Evolutionary conservation across 495 filamentous ascomycete species (phyloP), one percentile per base, ranked within the genome.

Genomic region (Xylaria acuta): DNA sequence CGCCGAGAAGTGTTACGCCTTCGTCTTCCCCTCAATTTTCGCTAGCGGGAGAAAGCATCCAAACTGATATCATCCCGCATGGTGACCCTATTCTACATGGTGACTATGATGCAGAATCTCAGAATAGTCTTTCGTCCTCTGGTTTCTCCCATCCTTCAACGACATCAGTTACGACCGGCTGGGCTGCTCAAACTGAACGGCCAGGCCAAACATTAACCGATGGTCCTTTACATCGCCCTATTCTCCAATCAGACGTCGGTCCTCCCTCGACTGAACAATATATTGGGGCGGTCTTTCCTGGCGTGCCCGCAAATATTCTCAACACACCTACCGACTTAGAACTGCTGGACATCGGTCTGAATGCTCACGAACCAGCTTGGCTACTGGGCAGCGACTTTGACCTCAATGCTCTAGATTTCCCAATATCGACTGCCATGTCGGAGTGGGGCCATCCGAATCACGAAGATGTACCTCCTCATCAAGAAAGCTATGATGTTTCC

Each of bases 281-380:
- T 38, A 40, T 47, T 18, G 67, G 54, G 14, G 9, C 40, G 11
- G 67, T 36, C 7, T 69, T 60, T 38, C 67, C 53, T 6, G 67
- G 53, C 2, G 53, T 54, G 22, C 49, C 67, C 8, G 53, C 54
- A 5, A 69, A 54, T 7, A 25, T 69, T 36, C 51, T 69, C 16
- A 45, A 69, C 20, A 45, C 67, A 8, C 67, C 67, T 47, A 69
- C 54, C 7, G 67, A 69, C 32, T 20, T 69, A 20, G 67, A 69
- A 49, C 20, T 69, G 41, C 25, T 69, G 18, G 67, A 69, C 38
- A 69, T 69, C 18, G 67, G 67, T 18, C 38, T 69, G 5, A 69
- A 69, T 47, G 67, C 67, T 1, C 67, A 69, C 38, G 67, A 69
- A 69, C 67, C 67, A 14, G 67, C 40, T 40, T 69, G 67, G 67